Percentiles rank a stretch among this genome's conserved stretches.
phyloP scores from a whole-genome alignment of 1,284 basidiomycete genomes.

The Pseudozyma tsukubaensis region DNA sequence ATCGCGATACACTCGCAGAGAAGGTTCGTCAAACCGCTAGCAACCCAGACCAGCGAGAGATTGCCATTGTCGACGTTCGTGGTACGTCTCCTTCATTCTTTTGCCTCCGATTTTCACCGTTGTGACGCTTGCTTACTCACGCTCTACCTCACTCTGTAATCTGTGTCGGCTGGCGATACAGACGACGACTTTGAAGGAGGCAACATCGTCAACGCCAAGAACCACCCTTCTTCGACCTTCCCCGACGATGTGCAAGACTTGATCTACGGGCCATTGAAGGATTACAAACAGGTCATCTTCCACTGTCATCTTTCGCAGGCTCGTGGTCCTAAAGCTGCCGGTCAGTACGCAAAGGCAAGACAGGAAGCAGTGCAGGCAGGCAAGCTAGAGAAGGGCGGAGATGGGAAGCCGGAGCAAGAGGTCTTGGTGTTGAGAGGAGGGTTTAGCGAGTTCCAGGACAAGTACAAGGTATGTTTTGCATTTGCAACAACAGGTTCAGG shows the following conservation, averaged over 20 bases:
- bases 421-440: conserved; percentile 68
- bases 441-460: conserved; percentile 64
- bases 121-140: background rate
- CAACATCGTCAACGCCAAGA: conserved; percentile 64
- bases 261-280: conserved; percentile 50
- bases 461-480: conserved; percentile 59
- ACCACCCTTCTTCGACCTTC: conserved; percentile 60
- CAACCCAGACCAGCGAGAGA: conserved; percentile 28
- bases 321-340: conserved; percentile 68
- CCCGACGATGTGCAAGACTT: conserved; percentile 57
- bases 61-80: conserved; percentile 64
- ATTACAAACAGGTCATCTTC: conserved; percentile 66
- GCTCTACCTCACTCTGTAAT: background rate
- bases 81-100: conserved; percentile 26
- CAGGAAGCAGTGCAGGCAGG: conserved; percentile 35
- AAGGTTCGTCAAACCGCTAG: conserved; percentile 31
- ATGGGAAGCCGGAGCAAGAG: conserved; percentile 48
- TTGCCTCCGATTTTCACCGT: background rate
- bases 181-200: conserved; percentile 69
- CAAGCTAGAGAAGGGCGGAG: conserved; percentile 13
- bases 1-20: conserved; percentile 52
- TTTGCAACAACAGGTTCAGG: background rate
- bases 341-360: conserved; percentile 66
- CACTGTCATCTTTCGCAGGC: conserved; percentile 69
- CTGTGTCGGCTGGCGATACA: conserved; percentile 7